phyloP scores from a whole-genome alignment of 192 early-diverging fungal genomes.

The Lobulomyces angularis region DNA sequence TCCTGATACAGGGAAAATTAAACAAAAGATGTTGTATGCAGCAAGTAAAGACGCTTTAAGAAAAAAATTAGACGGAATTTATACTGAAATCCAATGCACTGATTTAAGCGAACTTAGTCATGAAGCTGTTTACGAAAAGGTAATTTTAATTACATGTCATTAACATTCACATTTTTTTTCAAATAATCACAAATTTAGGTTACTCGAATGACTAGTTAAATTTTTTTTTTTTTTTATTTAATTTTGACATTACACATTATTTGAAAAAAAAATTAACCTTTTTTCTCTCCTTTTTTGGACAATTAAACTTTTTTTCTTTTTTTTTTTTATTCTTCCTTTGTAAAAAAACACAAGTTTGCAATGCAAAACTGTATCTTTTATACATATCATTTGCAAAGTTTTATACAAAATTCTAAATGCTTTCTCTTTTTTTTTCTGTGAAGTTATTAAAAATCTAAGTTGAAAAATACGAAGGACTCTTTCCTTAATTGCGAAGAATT shows the following conservation, averaged over 20 bases:
- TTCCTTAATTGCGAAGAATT: neutral
- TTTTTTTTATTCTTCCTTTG: constrained; percentile 5
- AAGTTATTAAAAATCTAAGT: neutral
- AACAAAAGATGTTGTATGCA: constrained; percentile 84
- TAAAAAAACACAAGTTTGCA: constrained; percentile 8
- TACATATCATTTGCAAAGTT: constrained; percentile 8
- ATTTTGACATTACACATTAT: too few species aligned
- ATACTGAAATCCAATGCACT: constrained; percentile 72
- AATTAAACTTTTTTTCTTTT: constrained; percentile 5
- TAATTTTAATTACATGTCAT: constrained; percentile 6
- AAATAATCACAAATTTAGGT: constrained; percentile 10
- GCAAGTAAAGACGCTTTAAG: constrained; percentile 69
- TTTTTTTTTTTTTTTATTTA: constrained; percentile 20
- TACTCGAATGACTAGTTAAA: constrained; percentile 23
- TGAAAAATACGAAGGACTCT: neutral
- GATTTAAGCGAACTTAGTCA: constrained; percentile 60
- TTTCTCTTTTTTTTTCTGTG: constrained; percentile 8
- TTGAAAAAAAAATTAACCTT: constrained; percentile 10
- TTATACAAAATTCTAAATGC: neutral
- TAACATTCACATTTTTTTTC: neutral
- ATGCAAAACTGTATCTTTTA: constrained; percentile 5
- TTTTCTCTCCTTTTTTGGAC: constrained; percentile 4
- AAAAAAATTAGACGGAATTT: constrained; percentile 59
- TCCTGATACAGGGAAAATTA: constrained; percentile 64
- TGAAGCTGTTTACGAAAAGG: constrained; percentile 61